Evolutionary conservation across 1,139 yeast genomes (phyloP).

Genomic region (Maudiozyma humilis): DNA sequence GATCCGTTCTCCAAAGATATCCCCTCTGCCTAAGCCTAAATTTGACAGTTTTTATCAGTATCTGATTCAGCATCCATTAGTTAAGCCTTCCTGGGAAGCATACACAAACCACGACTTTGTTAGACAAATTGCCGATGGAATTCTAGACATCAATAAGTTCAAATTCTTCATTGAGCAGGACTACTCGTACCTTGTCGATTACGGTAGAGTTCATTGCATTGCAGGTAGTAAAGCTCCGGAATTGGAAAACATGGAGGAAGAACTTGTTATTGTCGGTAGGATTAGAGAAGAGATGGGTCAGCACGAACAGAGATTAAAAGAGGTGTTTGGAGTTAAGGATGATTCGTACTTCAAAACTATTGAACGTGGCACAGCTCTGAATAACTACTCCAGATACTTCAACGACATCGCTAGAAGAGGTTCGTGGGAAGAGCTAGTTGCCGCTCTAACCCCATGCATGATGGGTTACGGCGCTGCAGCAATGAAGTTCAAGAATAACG

Average conservation of each 20-base stretch:
- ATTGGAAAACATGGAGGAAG: slow-evolving; percentile 42
- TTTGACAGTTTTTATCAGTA: slow-evolving; percentile 41
- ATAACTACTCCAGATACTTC: slow-evolving; percentile 52
- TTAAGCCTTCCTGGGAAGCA: slow-evolving; percentile 45
- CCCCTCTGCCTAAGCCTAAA: slow-evolving; percentile 7
- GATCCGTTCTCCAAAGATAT: slow-evolving; percentile 20
- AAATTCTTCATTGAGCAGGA: slow-evolving; percentile 59
- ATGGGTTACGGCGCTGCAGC: slow-evolving; percentile 55
- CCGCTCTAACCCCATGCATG: slow-evolving; percentile 67
- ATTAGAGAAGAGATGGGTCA: slow-evolving; percentile 48
- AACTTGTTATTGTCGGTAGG: slow-evolving; percentile 43
- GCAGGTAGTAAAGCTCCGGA: slow-evolving; percentile 57
- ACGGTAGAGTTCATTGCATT: slow-evolving; percentile 56
- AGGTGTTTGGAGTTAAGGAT: slow-evolving; percentile 37
- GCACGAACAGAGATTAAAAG: slow-evolving; percentile 45
- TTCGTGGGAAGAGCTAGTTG: slow-evolving; percentile 57
- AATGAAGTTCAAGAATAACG: slow-evolving; percentile 13
- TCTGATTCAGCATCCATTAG: slow-evolving; percentile 47
- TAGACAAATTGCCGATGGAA: slow-evolving; percentile 41
- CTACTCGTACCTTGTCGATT: slow-evolving; percentile 56
- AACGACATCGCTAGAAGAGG: slow-evolving; percentile 41
- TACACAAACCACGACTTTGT: slow-evolving; percentile 60
- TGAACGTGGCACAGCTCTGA: slow-evolving; percentile 47
- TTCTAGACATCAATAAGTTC: slow-evolving; percentile 44
- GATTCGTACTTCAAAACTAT: slow-evolving; percentile 35